Conservation (phyloP, 2,329 filamentous ascomycete species). For the Didymella segeticola region DNA sequence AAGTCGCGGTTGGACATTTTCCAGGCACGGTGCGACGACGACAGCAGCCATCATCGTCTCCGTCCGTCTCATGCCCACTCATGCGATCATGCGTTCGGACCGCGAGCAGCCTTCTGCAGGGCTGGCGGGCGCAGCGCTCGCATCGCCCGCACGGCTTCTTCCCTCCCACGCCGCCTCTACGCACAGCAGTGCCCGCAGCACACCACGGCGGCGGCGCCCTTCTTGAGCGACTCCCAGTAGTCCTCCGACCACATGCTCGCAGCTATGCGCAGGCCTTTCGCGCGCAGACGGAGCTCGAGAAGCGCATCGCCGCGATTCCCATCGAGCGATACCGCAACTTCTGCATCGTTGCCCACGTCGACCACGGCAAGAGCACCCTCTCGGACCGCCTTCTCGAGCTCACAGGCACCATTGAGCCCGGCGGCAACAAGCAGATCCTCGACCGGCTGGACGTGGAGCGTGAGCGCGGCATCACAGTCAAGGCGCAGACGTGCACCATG, state of each 20-base stretch:
- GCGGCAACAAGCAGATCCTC: slow-evolving; percentile 90
- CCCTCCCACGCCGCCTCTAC: background rate
- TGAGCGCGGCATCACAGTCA: slow-evolving; percentile 96
- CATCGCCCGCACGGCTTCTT: slow-evolving; percentile 26
- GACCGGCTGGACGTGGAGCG: slow-evolving; percentile 97
- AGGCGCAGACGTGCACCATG: slow-evolving; percentile 98
- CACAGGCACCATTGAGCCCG: slow-evolving; percentile 87
- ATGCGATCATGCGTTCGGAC: slow-evolving; percentile 59
- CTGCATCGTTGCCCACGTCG: slow-evolving; percentile 97
- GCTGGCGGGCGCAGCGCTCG: slow-evolving; percentile 43
- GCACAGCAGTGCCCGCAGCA: background rate
- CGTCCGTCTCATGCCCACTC: slow-evolving; percentile 43
- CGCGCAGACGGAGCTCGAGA: slow-evolving; percentile 62
- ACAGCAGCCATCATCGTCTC: background rate
- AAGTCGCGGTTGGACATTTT: slow-evolving; percentile 8
- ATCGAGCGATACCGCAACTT: slow-evolving; percentile 89
- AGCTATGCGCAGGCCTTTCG: slow-evolving; percentile 49
- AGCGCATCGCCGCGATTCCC: slow-evolving; percentile 74
- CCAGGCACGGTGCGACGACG: background rate
- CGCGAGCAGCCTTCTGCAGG: slow-evolving; percentile 51
- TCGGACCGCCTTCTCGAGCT: slow-evolving; percentile 91
- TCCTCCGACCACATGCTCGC: slow-evolving; percentile 18
- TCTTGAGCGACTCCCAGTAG: slow-evolving; percentile 37
- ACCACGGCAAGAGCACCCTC: slow-evolving; percentile 97
- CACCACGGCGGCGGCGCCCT: background rate